A percentile compares a stretch with the other conserved stretches of the same genome.
These are phyloP conservation scores for Debaryomycetaceae sp. DNA, from an alignment of 1,139 yeast genomes.

Conservation along the genomic window DNA sequence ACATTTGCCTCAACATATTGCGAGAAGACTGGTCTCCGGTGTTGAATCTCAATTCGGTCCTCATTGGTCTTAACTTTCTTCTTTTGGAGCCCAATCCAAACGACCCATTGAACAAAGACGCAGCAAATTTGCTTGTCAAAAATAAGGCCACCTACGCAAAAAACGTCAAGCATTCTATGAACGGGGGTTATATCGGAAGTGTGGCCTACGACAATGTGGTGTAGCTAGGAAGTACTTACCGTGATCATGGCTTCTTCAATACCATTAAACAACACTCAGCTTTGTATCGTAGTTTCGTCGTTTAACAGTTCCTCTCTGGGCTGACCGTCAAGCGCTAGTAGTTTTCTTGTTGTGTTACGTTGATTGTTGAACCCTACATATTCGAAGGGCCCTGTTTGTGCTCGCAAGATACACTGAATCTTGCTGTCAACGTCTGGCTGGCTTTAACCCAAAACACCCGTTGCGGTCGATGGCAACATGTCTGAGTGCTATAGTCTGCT, in stretches of 20 bases:
- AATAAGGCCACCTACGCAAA: conserved; percentile 53
- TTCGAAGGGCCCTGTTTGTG: too few species aligned
- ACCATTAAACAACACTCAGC: not conserved
- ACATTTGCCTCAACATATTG: conserved; percentile 84
- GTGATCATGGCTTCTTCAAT: not conserved
- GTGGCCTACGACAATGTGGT: conserved; percentile 62
- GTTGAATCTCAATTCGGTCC: conserved; percentile 71
- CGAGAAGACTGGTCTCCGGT: conserved; percentile 98
- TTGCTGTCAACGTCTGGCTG: too few species aligned
- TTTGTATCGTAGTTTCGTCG: too few species aligned
- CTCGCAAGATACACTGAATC: too few species aligned
- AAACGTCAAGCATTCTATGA: conserved; percentile 64
- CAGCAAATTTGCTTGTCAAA: conserved; percentile 70
- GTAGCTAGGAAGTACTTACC: conserved; percentile 4
- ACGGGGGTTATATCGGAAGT: conserved; percentile 62
- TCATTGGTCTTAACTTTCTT: conserved; percentile 81
- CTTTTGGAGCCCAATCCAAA: conserved; percentile 88
- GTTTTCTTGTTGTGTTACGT: too few species aligned
- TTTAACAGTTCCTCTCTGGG: too few species aligned
- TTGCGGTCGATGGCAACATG: too few species aligned
- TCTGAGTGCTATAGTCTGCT: too few species aligned
- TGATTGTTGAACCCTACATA: too few species aligned
- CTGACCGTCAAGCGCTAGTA: too few species aligned
- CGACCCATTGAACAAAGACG: conserved; percentile 89
- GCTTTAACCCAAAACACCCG: too few species aligned